Evolutionary conservation across 768 basidiomycete genomes (phyloP).

Genomic region (Lactarius pseudohatsudake): DNA sequence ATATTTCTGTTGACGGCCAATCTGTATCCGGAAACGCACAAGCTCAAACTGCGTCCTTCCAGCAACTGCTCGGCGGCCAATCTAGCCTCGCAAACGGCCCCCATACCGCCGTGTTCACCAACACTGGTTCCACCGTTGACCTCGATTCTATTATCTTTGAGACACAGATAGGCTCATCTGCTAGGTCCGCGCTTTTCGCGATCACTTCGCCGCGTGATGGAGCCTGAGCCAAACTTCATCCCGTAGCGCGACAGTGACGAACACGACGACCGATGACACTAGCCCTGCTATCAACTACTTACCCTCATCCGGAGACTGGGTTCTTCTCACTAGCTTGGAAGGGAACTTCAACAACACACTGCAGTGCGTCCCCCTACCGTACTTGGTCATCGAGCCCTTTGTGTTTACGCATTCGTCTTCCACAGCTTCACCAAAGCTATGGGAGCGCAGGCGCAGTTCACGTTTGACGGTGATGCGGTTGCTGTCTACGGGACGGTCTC

Average conservation of each 20-base stretch:
- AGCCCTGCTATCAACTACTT: slow-evolving; percentile 41
- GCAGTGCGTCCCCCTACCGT: slow-evolving; percentile 40
- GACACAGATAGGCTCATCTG: slow-evolving; percentile 38
- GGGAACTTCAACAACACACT: slow-evolving; percentile 42
- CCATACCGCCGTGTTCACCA: slow-evolving; percentile 50
- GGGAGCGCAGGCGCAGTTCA: slow-evolving; percentile 44
- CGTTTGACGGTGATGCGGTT: slow-evolving; percentile 52
- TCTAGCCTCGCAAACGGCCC: slow-evolving; percentile 44
- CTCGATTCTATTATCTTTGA: slow-evolving; percentile 50
- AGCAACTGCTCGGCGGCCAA: slow-evolving; percentile 46
- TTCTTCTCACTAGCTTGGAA: slow-evolving; percentile 32
- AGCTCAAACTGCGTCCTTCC: slow-evolving; percentile 32
- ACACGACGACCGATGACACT: slow-evolving; percentile 44
- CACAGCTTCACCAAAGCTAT: slow-evolving; percentile 43
- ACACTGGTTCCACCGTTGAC: slow-evolving; percentile 45
- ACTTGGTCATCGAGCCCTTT: not conserved
- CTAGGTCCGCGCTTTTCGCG: slow-evolving; percentile 37
- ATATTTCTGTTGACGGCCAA: slow-evolving; percentile 46
- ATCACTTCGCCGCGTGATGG: not conserved
- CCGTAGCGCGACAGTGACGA: slow-evolving; percentile 29
- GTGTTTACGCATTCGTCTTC: slow-evolving; percentile 3
- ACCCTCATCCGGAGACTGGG: slow-evolving; percentile 42
- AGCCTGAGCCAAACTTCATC: not conserved
- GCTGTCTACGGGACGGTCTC: slow-evolving; percentile 54
- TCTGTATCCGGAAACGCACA: slow-evolving; percentile 40